phyloP scores from a whole-genome alignment of 2,329 filamentous ascomycete species.

The Tetracladium maxilliforme region DNA sequence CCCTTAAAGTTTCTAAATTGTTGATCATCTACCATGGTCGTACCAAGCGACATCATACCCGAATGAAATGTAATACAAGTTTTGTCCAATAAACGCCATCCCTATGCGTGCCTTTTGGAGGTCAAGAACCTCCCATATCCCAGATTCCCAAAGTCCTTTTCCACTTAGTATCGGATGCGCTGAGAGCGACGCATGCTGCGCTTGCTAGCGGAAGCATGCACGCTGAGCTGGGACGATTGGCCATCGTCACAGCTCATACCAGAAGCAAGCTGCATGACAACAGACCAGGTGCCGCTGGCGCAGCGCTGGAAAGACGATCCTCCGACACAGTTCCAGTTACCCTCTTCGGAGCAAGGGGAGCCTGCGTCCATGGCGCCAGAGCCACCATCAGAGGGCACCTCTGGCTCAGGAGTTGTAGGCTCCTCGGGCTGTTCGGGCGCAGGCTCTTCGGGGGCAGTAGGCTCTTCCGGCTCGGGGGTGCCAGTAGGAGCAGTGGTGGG shows the following conservation, averaged over 20 bases:
- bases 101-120: too few relatives aligned
- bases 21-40: too few relatives aligned
- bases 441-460: slow-evolving; percentile 1
- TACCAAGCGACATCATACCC: too few relatives aligned
- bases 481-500: slow-evolving; percentile 9
- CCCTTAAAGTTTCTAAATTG: too few relatives aligned
- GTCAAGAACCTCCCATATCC: too few relatives aligned
- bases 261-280: slow-evolving; percentile 21
- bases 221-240: slow-evolving; percentile 22
- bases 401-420: slow-evolving; percentile 8
- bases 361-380: slow-evolving; percentile 21
- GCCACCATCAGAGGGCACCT: too few relatives aligned
- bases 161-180: too few relatives aligned
- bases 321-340: slow-evolving; percentile 36
- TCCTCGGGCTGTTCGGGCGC: slow-evolving; percentile 9
- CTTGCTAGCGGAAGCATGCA: slow-evolving; percentile 8
- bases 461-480: slow-evolving; percentile 7
- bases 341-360: slow-evolving; percentile 29
- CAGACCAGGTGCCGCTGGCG: slow-evolving; percentile 34
- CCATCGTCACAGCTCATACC: slow-evolving; percentile 31
- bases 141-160: too few relatives aligned
- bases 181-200: too few relatives aligned
- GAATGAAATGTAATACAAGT: too few relatives aligned
- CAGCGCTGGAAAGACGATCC: slow-evolving; percentile 38
- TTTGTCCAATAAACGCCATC: too few relatives aligned